These are phyloP conservation scores for Colletotrichum lupini DNA, from an alignment of 2,329 filamentous ascomycete species.

Conservation along the genomic window DNA sequence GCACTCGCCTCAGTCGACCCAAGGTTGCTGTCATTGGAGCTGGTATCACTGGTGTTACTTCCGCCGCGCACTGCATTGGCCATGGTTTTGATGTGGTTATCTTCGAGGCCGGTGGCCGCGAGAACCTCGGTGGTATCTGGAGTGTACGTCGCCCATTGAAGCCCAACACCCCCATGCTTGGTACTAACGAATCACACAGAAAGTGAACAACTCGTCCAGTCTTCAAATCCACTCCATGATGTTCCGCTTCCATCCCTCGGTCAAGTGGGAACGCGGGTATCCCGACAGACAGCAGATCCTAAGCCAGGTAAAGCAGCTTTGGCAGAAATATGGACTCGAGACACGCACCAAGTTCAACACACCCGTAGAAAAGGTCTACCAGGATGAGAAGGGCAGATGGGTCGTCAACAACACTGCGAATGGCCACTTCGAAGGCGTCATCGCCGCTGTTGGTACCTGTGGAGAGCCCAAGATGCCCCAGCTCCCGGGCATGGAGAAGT, in stretches of 20 bases:
- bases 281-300: slow-evolving; percentile 82
- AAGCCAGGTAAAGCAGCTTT: slow-evolving; percentile 75
- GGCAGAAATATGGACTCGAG: slow-evolving; percentile 80
- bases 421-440: slow-evolving; percentile 81
- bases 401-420: slow-evolving; percentile 78
- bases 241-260: slow-evolving; percentile 88
- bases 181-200: slow-evolving; percentile 52
- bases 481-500: slow-evolving; percentile 77
- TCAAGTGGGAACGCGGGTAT: slow-evolving; percentile 81
- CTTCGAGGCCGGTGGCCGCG: slow-evolving; percentile 77
- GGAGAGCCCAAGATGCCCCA: slow-evolving; percentile 80
- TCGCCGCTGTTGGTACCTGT: slow-evolving; percentile 83
- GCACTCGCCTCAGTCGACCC: slow-evolving; percentile 67
- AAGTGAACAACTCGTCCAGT: slow-evolving; percentile 84
- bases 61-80: slow-evolving; percentile 84
- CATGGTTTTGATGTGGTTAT: slow-evolving; percentile 86
- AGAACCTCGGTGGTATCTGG: slow-evolving; percentile 83
- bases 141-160: slow-evolving; percentile 61
- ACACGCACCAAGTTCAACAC: slow-evolving; percentile 78
- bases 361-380: slow-evolving; percentile 75
- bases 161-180: neutral
- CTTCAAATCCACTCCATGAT: slow-evolving; percentile 88
- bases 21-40: slow-evolving; percentile 77
- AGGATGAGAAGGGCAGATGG: slow-evolving; percentile 77
- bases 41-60: slow-evolving; percentile 79